These are phyloP conservation scores for Crithidia fasciculata DNA, from an alignment of 208 protist genomes.

Conservation along the genomic window DNA sequence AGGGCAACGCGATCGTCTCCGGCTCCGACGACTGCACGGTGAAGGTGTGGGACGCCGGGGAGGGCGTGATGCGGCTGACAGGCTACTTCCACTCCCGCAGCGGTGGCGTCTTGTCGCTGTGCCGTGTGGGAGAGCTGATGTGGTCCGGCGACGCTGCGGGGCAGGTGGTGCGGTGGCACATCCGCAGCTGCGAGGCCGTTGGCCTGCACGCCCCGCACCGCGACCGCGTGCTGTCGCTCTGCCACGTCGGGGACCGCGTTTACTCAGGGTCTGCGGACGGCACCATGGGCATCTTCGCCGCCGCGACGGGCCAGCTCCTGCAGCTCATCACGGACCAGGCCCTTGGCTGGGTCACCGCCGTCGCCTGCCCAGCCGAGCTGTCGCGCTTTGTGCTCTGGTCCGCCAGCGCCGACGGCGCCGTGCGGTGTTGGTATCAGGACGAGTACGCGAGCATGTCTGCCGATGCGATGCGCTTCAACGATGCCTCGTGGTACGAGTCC, in stretches of 20 bases:
- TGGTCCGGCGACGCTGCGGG: constrained; percentile 84
- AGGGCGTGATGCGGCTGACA: constrained; percentile 61
- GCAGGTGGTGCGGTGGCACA: constrained; percentile 67
- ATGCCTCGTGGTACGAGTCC: constrained; percentile 72
- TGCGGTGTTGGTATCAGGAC: constrained; percentile 91
- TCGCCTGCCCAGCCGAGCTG: constrained; percentile 63
- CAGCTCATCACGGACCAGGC: constrained; percentile 63
- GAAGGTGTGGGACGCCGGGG: constrained; percentile 84
- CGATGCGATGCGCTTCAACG: constrained; percentile 72
- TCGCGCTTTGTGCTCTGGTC: constrained; percentile 86
- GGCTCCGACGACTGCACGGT: constrained; percentile 82
- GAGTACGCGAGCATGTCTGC: constrained; percentile 64
- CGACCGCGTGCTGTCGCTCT: constrained; percentile 57
- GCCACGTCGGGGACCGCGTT: constrained; percentile 67
- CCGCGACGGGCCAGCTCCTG: constrained; percentile 49
- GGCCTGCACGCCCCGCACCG: constrained; percentile 51
- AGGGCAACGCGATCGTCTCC: constrained; percentile 82
- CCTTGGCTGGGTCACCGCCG: constrained; percentile 49
- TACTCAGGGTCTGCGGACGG: constrained; percentile 78
- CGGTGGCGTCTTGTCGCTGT: constrained; percentile 68
- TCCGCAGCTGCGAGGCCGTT: constrained; percentile 75
- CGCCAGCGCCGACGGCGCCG: constrained; percentile 56
- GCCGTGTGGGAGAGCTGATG: constrained; percentile 74
- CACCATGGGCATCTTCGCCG: constrained; percentile 68
- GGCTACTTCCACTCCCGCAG: constrained; percentile 78